phyloP scores from a whole-genome alignment of 2,329 filamentous ascomycete genomes.

The Aspergillus puulaauensis region DNA sequence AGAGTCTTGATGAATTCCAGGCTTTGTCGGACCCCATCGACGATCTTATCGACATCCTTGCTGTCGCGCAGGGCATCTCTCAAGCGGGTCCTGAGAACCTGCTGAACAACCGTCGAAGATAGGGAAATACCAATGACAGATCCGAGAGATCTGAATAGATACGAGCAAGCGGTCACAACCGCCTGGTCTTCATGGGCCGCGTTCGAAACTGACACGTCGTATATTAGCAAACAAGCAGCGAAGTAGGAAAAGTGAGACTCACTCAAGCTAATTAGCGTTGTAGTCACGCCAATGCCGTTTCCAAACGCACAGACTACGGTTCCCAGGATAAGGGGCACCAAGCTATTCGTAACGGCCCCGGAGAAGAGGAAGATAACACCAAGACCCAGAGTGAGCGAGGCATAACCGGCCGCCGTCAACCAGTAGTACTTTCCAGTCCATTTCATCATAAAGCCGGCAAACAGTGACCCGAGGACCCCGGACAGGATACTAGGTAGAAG shows the following conservation, averaged over 20 bases:
- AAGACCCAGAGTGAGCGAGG: slow-evolving; percentile 54
- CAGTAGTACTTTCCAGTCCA: slow-evolving; percentile 70
- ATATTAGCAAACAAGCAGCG: neutral
- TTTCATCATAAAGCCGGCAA: slow-evolving; percentile 66
- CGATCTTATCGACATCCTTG: slow-evolving; percentile 63
- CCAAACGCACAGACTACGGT: slow-evolving; percentile 56
- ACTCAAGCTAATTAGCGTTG: slow-evolving; percentile 67
- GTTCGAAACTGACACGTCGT: slow-evolving; percentile 59
- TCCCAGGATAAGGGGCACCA: slow-evolving; percentile 56
- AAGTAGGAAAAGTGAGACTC: slow-evolving; percentile 22
- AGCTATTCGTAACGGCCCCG: slow-evolving; percentile 52
- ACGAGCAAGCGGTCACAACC: slow-evolving; percentile 74
- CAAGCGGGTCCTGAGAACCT: slow-evolving; percentile 61
- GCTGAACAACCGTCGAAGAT: slow-evolving; percentile 70
- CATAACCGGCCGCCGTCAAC: slow-evolving; percentile 62
- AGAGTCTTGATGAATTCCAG: slow-evolving; percentile 67
- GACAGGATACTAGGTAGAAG: slow-evolving; percentile 66
- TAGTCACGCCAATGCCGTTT: slow-evolving; percentile 65
- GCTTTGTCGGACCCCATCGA: slow-evolving; percentile 67
- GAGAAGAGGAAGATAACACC: slow-evolving; percentile 58
- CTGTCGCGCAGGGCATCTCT: slow-evolving; percentile 54
- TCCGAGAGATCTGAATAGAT: slow-evolving; percentile 75
- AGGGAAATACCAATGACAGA: slow-evolving; percentile 67
- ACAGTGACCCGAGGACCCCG: slow-evolving; percentile 64
- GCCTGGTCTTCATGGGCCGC: slow-evolving; percentile 67